phyloP scores from a whole-genome alignment of 495 filamentous ascomycete genomes.

The Penicillium diatomitis region DNA sequence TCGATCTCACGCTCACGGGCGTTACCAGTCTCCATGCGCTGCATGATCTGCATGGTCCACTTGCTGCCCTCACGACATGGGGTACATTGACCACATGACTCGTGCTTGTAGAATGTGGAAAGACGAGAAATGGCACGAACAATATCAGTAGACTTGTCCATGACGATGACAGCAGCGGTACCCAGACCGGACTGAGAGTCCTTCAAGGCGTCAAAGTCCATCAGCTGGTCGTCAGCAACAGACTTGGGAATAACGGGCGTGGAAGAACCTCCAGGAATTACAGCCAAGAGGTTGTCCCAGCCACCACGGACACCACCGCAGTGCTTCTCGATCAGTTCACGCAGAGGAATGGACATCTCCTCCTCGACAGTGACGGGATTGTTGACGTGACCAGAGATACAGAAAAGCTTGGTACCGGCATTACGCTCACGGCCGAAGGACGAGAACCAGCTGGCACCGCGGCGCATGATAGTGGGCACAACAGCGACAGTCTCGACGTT shows the following conservation, averaged over 20 bases:
- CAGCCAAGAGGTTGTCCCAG: constrained; percentile 92
- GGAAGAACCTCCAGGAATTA: constrained; percentile 94
- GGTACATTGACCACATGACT: constrained; percentile 96
- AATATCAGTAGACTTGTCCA: constrained; percentile 96
- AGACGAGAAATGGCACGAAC: constrained; percentile 87
- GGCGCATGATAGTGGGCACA: constrained; percentile 88
- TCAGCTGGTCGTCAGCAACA: constrained; percentile 86
- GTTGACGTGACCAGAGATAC: constrained; percentile 98
- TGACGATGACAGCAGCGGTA: constrained; percentile 97
- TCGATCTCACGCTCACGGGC: constrained; percentile 89
- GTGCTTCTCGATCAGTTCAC: constrained; percentile 94
- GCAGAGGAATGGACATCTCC: constrained; percentile 93
- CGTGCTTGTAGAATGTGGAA: constrained; percentile 95
- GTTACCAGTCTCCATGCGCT: constrained; percentile 83
- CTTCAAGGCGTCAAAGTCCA: constrained; percentile 98
- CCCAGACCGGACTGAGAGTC: constrained; percentile 94
- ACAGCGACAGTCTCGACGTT: constrained; percentile 97
- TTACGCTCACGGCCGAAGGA: constrained; percentile 91
- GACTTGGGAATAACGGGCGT: constrained; percentile 86
- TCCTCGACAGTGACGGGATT: constrained; percentile 97
- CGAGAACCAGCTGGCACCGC: constrained; percentile 88
- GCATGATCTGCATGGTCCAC: constrained; percentile 99
- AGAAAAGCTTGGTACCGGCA: constrained; percentile 93
- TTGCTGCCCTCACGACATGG: constrained; percentile 95
- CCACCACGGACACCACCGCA: constrained; percentile 93